phyloP scores from a whole-genome alignment of 192 early-diverging fungal species.

The Backusella luteola region DNA sequence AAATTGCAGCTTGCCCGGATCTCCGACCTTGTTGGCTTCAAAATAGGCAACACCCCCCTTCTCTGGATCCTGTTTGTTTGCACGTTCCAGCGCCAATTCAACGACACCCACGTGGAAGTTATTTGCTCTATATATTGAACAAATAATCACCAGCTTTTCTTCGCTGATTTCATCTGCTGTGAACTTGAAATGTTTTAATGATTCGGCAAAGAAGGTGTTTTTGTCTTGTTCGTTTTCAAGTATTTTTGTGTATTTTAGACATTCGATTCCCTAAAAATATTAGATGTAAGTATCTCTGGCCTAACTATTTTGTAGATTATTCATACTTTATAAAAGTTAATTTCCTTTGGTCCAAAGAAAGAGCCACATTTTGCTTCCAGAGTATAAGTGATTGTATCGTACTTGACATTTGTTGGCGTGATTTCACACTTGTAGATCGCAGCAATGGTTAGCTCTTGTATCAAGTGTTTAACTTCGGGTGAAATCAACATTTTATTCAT shows the following conservation, averaged over 20 bases:
- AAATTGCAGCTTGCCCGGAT: neutral
- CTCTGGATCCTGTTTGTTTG: slow-evolving; percentile 22
- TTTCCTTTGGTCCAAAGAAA: slow-evolving; percentile 19
- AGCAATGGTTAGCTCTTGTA: slow-evolving; percentile 24
- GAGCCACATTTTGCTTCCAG: slow-evolving; percentile 15
- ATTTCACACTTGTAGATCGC: slow-evolving; percentile 14
- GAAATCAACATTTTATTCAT: slow-evolving; percentile 27
- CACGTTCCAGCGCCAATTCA: slow-evolving; percentile 28
- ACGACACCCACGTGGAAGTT: slow-evolving; percentile 23
- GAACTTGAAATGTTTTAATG: slow-evolving; percentile 17
- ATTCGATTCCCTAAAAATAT: slow-evolving; percentile 19
- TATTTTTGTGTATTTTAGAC: slow-evolving; percentile 8
- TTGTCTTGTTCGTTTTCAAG: slow-evolving; percentile 11
- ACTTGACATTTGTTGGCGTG: neutral
- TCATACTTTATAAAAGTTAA: slow-evolving; percentile 34
- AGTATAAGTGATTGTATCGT: slow-evolving; percentile 11
- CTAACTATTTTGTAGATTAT: neutral
- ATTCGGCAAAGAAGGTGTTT: slow-evolving; percentile 9
- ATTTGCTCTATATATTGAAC: slow-evolving; percentile 13
- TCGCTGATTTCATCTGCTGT: slow-evolving; percentile 18
- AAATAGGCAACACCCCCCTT: slow-evolving; percentile 12
- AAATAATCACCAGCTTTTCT: slow-evolving; percentile 12
- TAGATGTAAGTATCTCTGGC: too few species aligned
- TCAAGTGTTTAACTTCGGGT: slow-evolving; percentile 6
- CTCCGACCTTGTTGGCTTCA: slow-evolving; percentile 2